Evolutionary conservation across 2,329 filamentous ascomycete species (phyloP), one percentile per base, ranked within the genome.

Genomic region (Pseudonectria buxi): DNA sequence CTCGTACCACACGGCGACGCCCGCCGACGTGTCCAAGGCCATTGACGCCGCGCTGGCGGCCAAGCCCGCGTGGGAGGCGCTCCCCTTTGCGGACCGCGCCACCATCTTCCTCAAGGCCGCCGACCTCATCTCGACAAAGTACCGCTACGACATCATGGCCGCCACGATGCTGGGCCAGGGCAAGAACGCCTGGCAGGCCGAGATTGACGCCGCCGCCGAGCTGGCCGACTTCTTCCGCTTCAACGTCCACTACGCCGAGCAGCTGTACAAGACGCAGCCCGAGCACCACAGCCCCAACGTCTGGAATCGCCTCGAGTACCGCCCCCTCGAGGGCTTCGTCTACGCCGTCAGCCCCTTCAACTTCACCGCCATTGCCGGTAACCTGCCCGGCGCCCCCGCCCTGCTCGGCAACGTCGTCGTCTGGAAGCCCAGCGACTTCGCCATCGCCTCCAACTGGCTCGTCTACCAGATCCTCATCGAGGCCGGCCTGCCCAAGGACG

Each of bases 151-250:
- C 37, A 78, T 98, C 52, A 94, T 96, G 85, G 90, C 92, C 7
- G 79, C 87, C 29, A 95, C 92, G 11, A 95, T 96, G 78, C 71
- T 95, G 24, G 92, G 90, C 42, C 90, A 98, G 66, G 90, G 92
- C 54, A 96, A 96, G 77, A 96, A 95, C 61, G 87, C 86, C 31
- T 96, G 88, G 88, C 90, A 98, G 65, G 90, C 92, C n/a, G 90
- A 98, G 72, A 96, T 96, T 46, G 90, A 96, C 62, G 76, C 89
- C 26, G 90, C 90, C 13, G 90, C 90, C 7, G 92, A 98, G 71
- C 67, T 94, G 51, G 83, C 78, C 50, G 90, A 98, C 61, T 96
- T 96, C 65, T 69, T 96, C 58, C 79, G 88, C 57, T 95, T 95
- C 71, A 92, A 92, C 57, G 90, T 95, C 35, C 80, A 89, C 61